phyloP scores from a whole-genome alignment of 768 basidiomycete genomes.

The Amyloporia xantha region DNA sequence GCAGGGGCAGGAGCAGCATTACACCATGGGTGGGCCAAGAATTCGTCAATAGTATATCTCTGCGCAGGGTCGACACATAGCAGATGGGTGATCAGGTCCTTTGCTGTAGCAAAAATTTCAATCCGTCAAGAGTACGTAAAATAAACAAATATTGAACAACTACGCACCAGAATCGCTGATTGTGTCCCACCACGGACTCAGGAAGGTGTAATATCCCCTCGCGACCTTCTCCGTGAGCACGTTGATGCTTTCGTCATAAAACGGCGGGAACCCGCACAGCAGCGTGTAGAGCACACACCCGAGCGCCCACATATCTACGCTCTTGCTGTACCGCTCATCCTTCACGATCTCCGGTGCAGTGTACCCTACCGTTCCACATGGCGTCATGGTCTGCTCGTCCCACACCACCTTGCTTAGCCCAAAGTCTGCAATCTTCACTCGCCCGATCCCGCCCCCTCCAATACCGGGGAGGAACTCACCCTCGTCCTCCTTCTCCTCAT shows the following conservation, averaged over 20 bases:
- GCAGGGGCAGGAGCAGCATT: conserved; percentile 58
- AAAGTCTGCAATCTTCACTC: conserved; percentile 98
- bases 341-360: conserved; percentile 99
- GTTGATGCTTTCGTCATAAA: conserved; percentile 98
- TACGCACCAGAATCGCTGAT: conserved; percentile 75
- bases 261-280: conserved; percentile 95
- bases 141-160: conserved; percentile 11
- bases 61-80: conserved; percentile 94
- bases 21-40: conserved; percentile 95
- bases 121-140: neutral
- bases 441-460: conserved; percentile 95
- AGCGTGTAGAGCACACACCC: conserved; percentile 99
- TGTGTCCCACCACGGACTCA: conserved; percentile 99
- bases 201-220: conserved; percentile 93
- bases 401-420: conserved; percentile 96
- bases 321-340: conserved; percentile 93
- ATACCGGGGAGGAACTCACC: conserved; percentile 90
- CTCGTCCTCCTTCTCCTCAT: conserved; percentile 98
- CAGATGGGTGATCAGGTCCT: conserved; percentile 91
- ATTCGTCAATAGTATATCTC: conserved; percentile 97
- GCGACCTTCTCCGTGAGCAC: conserved; percentile 98
- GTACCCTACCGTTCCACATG: conserved; percentile 99
- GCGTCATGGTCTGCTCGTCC: conserved; percentile 99
- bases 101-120: conserved; percentile 48
- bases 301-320: conserved; percentile 99